phyloP scores from a whole-genome alignment of 2,329 filamentous ascomycete genomes.

The Claviceps maximensis region DNA sequence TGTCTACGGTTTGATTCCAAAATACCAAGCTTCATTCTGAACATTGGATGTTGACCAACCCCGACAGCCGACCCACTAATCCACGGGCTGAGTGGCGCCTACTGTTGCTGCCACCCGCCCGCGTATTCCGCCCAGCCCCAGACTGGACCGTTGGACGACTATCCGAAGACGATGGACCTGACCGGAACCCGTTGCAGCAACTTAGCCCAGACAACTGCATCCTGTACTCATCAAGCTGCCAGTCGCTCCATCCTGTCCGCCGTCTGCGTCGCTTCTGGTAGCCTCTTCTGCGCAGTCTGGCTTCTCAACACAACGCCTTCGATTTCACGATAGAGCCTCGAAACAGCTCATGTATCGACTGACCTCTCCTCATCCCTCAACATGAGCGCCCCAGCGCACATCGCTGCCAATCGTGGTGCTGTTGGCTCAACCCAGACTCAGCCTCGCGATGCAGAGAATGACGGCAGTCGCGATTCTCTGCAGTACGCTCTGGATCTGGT shows the following conservation, averaged over 20 bases:
- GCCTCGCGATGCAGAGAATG: background rate
- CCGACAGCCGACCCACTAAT: background rate
- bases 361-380: background rate
- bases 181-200: background rate
- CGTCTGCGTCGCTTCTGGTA: background rate
- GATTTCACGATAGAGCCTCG: background rate
- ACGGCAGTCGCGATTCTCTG: conserved; percentile 4
- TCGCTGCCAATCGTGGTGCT: conserved; percentile 3
- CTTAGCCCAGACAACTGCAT: background rate
- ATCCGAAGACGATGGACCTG: background rate
- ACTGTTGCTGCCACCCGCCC: background rate
- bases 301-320: background rate
- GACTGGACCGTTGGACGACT: background rate
- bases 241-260: background rate
- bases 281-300: background rate
- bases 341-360: conserved; percentile 4
- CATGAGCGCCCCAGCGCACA: conserved; percentile 9
- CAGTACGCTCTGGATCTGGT: conserved; percentile 33
- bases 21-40: too few species aligned
- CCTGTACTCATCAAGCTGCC: too few species aligned
- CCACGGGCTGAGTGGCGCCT: background rate
- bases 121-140: too few species aligned
- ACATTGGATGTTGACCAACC: too few species aligned
- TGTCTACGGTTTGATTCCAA: too few species aligned
- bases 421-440: conserved; percentile 1